phyloP scores from a whole-genome alignment of 345 rosid species.

The Murraya paniculata region DNA sequence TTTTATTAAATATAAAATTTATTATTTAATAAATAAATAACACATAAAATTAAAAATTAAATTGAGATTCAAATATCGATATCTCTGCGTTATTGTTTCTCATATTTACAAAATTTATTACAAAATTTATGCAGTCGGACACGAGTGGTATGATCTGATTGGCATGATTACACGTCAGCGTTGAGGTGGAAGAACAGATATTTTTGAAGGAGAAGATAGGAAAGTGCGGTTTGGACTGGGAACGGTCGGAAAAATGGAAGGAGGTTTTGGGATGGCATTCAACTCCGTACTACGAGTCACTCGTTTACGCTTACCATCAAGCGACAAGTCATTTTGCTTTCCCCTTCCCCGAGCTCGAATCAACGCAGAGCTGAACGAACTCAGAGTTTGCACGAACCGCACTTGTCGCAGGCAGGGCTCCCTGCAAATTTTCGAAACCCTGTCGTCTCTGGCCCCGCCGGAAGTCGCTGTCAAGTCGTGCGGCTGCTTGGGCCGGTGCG shows the following conservation, averaged over 20 bases:
- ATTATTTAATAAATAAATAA: too few relatives aligned
- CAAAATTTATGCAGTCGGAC: too few relatives aligned
- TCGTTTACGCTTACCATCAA: background rate
- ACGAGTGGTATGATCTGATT: too few relatives aligned
- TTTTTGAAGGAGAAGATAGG: too few relatives aligned
- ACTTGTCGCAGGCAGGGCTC: constrained; percentile 83
- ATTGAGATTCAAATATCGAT: too few relatives aligned
- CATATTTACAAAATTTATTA: too few relatives aligned
- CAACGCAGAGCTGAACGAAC: constrained; percentile 39
- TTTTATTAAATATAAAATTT: too few relatives aligned
- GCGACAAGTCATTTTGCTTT: background rate
- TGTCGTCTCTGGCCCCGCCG: constrained; percentile 66
- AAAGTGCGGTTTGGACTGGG: too few relatives aligned
- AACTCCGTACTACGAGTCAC: background rate
- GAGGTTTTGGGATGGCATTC: background rate
- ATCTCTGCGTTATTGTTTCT: too few relatives aligned
- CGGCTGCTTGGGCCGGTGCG: constrained; percentile 85
- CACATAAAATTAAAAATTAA: too few relatives aligned
- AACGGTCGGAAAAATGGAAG: background rate
- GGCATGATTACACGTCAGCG: too few relatives aligned
- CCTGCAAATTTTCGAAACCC: constrained; percentile 51
- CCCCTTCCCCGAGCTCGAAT: background rate
- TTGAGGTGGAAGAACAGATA: too few relatives aligned
- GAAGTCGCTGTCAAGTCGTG: constrained; percentile 50
- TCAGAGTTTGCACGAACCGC: constrained; percentile 86